Percentiles rank a stretch among this genome's conserved stretches.
Evolutionary conservation across 2,329 filamentous ascomycete species (phyloP).

Genomic region (Talaromyces sp.): DNA sequence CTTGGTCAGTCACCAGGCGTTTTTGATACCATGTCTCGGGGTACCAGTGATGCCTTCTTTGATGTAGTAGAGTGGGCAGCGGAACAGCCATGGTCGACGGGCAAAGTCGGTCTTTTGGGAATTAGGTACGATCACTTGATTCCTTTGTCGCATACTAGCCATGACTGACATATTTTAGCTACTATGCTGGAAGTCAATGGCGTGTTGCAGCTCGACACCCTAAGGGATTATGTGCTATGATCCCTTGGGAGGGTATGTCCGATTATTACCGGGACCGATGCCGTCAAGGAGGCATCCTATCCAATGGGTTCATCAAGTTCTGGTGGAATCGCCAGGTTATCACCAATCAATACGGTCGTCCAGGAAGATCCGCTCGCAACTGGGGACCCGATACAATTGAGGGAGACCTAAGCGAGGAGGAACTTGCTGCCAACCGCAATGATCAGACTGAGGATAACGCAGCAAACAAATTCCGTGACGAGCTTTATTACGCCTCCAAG

Average conservation of each 20-base stretch:
- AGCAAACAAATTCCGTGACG: conserved; percentile 57
- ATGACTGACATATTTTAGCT: conserved; percentile 25
- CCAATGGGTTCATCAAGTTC: conserved; percentile 57
- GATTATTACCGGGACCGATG: conserved; percentile 58
- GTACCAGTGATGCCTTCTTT: conserved; percentile 52
- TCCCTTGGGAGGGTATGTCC: conserved; percentile 57
- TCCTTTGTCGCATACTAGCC: background rate
- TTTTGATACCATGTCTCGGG: conserved; percentile 53
- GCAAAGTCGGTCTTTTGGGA: conserved; percentile 51
- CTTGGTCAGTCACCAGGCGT: conserved; percentile 52
- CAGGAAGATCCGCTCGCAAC: conserved; percentile 49
- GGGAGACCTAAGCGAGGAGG: conserved; percentile 36
- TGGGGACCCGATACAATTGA: conserved; percentile 51
- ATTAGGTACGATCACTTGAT: conserved; percentile 33
- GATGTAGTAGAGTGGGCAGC: conserved; percentile 54
- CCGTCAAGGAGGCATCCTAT: conserved; percentile 61
- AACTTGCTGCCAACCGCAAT: conserved; percentile 35
- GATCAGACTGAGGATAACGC: conserved; percentile 48
- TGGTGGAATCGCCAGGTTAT: conserved; percentile 65
- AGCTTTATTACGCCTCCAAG: conserved; percentile 62
- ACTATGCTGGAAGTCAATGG: conserved; percentile 56
- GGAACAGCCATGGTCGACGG: conserved; percentile 42
- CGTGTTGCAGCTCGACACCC: conserved; percentile 52
- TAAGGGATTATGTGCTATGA: conserved; percentile 50
- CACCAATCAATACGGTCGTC: conserved; percentile 64